A percentile compares a stretch with the other conserved stretches of the same genome.
phyloP scores from a whole-genome alignment of 176 grass and related monocot species.

The Elaeis guineensis region DNA sequence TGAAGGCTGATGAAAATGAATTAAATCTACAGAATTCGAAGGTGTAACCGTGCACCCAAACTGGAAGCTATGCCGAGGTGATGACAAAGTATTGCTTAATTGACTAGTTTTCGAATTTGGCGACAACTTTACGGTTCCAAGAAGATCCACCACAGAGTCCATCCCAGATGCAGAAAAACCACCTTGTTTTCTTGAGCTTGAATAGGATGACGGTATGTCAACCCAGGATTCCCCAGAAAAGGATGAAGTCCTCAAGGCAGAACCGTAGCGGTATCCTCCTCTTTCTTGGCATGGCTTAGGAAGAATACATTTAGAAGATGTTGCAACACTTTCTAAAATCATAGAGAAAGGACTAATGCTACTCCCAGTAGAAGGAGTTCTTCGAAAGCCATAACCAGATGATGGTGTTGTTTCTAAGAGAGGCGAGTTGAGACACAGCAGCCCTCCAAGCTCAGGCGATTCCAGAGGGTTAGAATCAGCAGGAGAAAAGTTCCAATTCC shows the following conservation, averaged over 20 bases:
- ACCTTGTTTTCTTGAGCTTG: slow-evolving; percentile 17
- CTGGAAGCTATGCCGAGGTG: slow-evolving; percentile 60
- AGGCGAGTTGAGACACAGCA: slow-evolving; percentile 24
- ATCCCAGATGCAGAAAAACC: slow-evolving; percentile 20
- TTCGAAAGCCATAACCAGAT: slow-evolving; percentile 32
- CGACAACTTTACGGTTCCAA: slow-evolving; percentile 47
- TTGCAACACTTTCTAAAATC: slow-evolving; percentile 72
- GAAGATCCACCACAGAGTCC: slow-evolving; percentile 39
- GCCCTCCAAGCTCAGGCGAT: slow-evolving; percentile 29
- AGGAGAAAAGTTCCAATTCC: slow-evolving; percentile 36
- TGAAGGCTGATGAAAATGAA: slow-evolving; percentile 47
- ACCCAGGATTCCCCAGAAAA: slow-evolving; percentile 20
- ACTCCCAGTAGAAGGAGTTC: slow-evolving; percentile 63
- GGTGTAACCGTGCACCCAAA: slow-evolving; percentile 28
- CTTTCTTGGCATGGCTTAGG: slow-evolving; percentile 32
- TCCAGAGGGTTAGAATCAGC: slow-evolving; percentile 22
- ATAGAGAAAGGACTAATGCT: slow-evolving; percentile 92
- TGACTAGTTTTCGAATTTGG: slow-evolving; percentile 25
- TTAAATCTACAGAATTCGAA: slow-evolving; percentile 64
- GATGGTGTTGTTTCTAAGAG: slow-evolving; percentile 32
- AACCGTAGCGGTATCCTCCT: slow-evolving; percentile 4
- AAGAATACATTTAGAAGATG: slow-evolving; percentile 40
- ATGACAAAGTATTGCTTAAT: slow-evolving; percentile 16
- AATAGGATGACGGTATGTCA: slow-evolving; percentile 4
- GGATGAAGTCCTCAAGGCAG: not conserved